Evolutionary conservation across 2,329 filamentous ascomycete species (phyloP), one percentile per base, ranked within the genome.

Genomic region (Monilinia fructigena): DNA sequence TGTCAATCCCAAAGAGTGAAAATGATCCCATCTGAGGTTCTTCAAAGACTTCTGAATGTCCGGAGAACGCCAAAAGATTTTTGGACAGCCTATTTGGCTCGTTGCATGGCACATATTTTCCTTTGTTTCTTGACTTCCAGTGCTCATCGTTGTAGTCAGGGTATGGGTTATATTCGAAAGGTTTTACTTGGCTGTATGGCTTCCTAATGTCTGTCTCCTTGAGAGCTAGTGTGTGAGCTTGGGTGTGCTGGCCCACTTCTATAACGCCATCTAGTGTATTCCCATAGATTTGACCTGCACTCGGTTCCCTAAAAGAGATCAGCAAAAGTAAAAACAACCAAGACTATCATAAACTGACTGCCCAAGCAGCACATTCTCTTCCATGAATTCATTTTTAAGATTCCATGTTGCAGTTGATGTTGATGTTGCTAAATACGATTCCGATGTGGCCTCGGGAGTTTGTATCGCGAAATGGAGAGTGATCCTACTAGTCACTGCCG

Each of bases 101-200:
- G 61, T 85, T 79, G 75, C 91, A 93, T 2, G 87, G 77, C 7
- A 86, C 81, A 72, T 89, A 86, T 64, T 82, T 76, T 20, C 87
- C 89, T 58, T 83, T 80, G 70, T 83, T 83, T 40, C 78, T 76
- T 58, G 79, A 77, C 72, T 80, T 83, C 88, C 88, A 93, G 18
- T 80, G 77, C 4, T 80, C 78, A 61, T 82, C 83, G 73, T 90
- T 89, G 78, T 92, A 91, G 20, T 85, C 79, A 0, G 90, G 89
- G 70, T 92, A 93, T 0, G 90, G 90, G 67, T 88, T 82, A 77
- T 91, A 92, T 26, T 83, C 80, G 65, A 85, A 80, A 0, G 86
- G 83, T 60, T 80, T 77, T 54, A 82, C 78, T 16, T 77, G 74
- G 63, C 74, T 81, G 72, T 82, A 84, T 74, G 72, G 79, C 82